Evolutionary conservation across 192 early-diverging fungal species (phyloP), one percentile per base, ranked within the genome.

Genomic region (Linnemannia zychae): DNA sequence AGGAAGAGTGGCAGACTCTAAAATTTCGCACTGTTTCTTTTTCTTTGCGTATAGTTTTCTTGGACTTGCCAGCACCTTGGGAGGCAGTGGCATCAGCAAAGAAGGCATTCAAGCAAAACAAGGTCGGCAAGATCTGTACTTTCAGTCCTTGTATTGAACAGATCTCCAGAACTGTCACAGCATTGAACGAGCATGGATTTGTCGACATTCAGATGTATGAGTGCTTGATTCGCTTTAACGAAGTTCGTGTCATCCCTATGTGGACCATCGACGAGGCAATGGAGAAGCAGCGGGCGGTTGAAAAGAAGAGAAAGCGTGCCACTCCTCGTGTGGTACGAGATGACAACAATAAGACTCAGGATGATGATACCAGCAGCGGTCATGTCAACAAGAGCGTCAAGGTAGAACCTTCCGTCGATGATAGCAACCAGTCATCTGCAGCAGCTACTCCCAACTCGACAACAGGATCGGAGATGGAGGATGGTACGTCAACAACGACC

Each of bases 131-230:
- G 50, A 95, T 99, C 18, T 99, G 98, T 80, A 95, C 94, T 57
- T 99, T 99, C 85, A 97, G 96, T 77, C 98, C 98, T 5, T 98
- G 97, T 71, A 97, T 99, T 52, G 98, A 99, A 82, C 98, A 99
- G 84, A 97, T 99, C 38, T 92, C 94, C 70, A 89, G 91, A 60
- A 97, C 97, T 16, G 94, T 93, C 6, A 79, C 89, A 34, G 94
- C 94, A 28, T 87, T 99, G 72, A 91, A 94, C 33, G 93, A 97
- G 49, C 88, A 95, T 70, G 95, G 96, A 7, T 99, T 98, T 88
- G 90, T 95, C 67, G 87, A 84, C 34, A 88, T 80, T 77, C 87
- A 84, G 53, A 99, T 99, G 98, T 97, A 92, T 78, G 98, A 99
- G 80, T 95, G 94, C n/a, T 89, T 99, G 67, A 90, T 93, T n/a